phyloP scores from a whole-genome alignment of 176 grass and related monocot genomes.

The Hyparrhenia diplandra region DNA sequence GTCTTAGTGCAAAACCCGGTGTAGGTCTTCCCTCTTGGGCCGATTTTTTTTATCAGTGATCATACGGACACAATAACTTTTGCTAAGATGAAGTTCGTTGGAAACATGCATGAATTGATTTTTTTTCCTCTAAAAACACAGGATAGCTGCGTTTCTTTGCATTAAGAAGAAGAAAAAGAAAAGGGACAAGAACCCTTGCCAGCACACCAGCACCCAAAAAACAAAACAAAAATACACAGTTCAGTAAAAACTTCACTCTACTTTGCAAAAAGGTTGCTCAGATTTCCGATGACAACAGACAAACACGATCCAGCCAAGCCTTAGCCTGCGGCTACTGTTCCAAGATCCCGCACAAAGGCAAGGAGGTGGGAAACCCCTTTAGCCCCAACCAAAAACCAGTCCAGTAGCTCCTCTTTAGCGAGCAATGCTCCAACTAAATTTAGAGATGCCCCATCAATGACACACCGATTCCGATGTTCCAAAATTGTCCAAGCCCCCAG shows the following conservation, averaged over 20 bases:
- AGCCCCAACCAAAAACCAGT: background rate
- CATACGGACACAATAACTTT: background rate
- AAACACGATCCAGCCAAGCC: background rate
- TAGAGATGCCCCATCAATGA: background rate
- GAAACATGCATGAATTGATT: background rate
- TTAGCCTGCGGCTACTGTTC: background rate
- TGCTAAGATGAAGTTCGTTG: background rate
- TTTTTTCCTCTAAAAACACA: background rate
- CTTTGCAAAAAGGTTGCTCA: background rate
- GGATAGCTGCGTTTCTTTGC: background rate
- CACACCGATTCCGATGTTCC: no score
- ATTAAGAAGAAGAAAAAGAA: background rate
- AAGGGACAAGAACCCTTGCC: no score
- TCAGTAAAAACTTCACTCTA: background rate
- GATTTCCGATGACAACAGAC: background rate
- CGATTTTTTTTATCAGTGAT: background rate
- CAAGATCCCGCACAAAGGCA: background rate
- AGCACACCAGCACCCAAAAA: background rate
- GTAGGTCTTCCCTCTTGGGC: background rate
- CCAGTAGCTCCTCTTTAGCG: background rate
- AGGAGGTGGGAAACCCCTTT: background rate
- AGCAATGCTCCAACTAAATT: background rate
- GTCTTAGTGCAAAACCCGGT: background rate
- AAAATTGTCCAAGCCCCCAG: no score
- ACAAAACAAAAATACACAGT: background rate